These are phyloP conservation scores for Ganoderma leucocontextum DNA, from an alignment of 1,284 basidiomycete genomes.

Conservation along the genomic window DNA sequence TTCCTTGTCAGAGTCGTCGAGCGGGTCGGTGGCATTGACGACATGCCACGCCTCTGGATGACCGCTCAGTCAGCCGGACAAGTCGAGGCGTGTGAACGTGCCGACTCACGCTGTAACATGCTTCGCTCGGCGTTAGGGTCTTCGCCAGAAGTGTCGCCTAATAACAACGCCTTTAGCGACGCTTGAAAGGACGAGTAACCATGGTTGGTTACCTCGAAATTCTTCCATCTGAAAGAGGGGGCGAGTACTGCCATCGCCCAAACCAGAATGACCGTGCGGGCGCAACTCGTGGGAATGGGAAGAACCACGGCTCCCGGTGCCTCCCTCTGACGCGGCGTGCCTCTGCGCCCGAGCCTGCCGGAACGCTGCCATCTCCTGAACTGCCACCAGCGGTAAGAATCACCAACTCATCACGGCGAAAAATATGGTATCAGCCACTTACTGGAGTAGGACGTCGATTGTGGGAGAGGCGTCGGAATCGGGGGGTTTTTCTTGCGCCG, in stretches of 20 bases:
- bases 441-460: slow-evolving; percentile 39
- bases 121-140: slow-evolving; percentile 36
- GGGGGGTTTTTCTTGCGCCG: slow-evolving; percentile 39
- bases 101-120: slow-evolving; percentile 43
- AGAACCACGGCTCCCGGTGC: slow-evolving; percentile 41
- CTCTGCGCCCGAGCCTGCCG: slow-evolving; percentile 38
- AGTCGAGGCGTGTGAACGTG: background rate
- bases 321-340: slow-evolving; percentile 35
- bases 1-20: slow-evolving; percentile 79
- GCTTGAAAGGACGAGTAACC: background rate
- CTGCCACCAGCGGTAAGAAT: slow-evolving; percentile 25
- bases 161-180: background rate
- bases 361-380: slow-evolving; percentile 37
- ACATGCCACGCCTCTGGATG: slow-evolving; percentile 74
- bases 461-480: slow-evolving; percentile 28
- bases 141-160: slow-evolving; percentile 31
- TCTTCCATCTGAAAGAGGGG: slow-evolving; percentile 31
- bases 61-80: slow-evolving; percentile 15
- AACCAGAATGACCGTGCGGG: slow-evolving; percentile 24
- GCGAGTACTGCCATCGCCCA: slow-evolving; percentile 33
- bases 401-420: background rate
- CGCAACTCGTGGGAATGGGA: slow-evolving; percentile 42
- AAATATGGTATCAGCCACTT: slow-evolving; percentile 14
- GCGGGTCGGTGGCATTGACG: slow-evolving; percentile 65
- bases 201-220: slow-evolving; percentile 23